Evolutionary conservation across 2,329 filamentous ascomycete species (phyloP).

Genomic region (Nothomitra cinnamomea): DNA sequence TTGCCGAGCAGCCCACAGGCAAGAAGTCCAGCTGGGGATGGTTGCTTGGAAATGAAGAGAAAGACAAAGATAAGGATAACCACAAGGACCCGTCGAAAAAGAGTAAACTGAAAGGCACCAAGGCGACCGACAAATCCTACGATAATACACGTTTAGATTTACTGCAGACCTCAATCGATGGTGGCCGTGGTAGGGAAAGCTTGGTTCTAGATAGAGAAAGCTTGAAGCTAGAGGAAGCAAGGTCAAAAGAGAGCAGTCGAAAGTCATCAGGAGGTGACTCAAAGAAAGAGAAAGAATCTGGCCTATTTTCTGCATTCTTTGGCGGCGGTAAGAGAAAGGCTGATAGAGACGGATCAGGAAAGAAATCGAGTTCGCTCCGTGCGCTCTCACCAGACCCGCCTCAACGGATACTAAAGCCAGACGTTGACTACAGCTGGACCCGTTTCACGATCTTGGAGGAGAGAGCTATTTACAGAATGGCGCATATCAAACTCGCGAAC

Average conservation of each 20-base stretch:
- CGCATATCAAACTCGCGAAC: constrained; percentile 97
- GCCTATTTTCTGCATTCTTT: constrained; percentile 87
- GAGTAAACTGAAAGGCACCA: constrained; percentile 44
- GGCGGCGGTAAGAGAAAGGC: constrained; percentile 77
- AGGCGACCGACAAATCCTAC: constrained; percentile 36
- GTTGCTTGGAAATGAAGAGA: constrained; percentile 59
- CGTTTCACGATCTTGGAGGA: constrained; percentile 91
- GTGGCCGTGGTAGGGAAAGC: constrained; percentile 56
- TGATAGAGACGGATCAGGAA: constrained; percentile 55
- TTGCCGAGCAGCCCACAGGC: constrained; percentile 38
- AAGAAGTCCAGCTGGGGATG: constrained; percentile 77
- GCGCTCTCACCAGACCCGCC: constrained; percentile 68
- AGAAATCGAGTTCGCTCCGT: constrained; percentile 55
- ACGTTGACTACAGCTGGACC: constrained; percentile 92
- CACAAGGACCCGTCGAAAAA: constrained; percentile 46
- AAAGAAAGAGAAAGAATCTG: constrained; percentile 77
- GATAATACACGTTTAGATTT: constrained; percentile 76
- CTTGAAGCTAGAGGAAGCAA: constrained; percentile 60
- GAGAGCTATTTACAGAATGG: constrained; percentile 94
- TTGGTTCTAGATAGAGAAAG: constrained; percentile 66
- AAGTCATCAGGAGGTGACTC: constrained; percentile 48
- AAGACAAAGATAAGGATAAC: constrained; percentile 42
- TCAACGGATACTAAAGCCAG: constrained; percentile 56
- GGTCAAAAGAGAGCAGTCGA: constrained; percentile 61
- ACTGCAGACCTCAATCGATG: constrained; percentile 73